A percentile compares a stretch with the other conserved stretches of the same genome.
Conservation (phyloP, 768 basidiomycete species). For the Trametes coccinea region DNA sequence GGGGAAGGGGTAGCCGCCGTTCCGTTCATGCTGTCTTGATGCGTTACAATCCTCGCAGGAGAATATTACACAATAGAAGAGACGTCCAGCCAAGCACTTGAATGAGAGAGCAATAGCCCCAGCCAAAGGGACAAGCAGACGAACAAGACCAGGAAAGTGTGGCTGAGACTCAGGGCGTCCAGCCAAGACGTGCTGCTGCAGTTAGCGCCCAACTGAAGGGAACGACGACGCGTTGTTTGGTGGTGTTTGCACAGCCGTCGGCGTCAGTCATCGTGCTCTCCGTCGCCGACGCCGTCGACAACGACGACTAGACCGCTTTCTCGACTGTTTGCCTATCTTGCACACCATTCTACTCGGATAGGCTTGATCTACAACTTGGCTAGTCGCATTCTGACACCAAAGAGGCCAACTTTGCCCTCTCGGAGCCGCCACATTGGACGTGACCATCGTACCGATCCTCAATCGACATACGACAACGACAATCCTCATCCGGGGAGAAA, state of each 20-base stretch:
- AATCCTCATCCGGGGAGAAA: no score
- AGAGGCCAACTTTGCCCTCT: background rate
- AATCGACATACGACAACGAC: no score
- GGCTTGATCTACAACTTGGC: background rate
- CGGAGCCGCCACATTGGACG: background rate
- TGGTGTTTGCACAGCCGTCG: conserved; percentile 15
- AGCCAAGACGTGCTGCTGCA: background rate
- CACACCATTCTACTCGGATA: no score
- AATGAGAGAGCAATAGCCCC: no score
- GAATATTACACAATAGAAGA: background rate
- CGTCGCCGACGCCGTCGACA: conserved; percentile 22
- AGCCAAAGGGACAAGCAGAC: background rate
- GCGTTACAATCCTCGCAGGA: background rate
- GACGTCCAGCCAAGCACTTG: background rate
- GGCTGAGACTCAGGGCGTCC: background rate
- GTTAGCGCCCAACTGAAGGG: background rate
- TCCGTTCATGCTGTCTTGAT: conserved; percentile 13
- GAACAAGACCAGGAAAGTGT: background rate
- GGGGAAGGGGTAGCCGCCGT: conserved; percentile 9
- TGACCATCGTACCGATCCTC: background rate
- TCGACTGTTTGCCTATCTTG: background rate
- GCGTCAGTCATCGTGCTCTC: conserved; percentile 13
- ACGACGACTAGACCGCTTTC: conserved; percentile 16
- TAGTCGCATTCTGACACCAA: background rate
- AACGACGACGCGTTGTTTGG: conserved; percentile 23